Percentiles rank a stretch among this genome's conserved stretches.
Evolutionary conservation across 202 grass and related monocot species (phyloP).

Genomic region (Setaria italica): DNA sequence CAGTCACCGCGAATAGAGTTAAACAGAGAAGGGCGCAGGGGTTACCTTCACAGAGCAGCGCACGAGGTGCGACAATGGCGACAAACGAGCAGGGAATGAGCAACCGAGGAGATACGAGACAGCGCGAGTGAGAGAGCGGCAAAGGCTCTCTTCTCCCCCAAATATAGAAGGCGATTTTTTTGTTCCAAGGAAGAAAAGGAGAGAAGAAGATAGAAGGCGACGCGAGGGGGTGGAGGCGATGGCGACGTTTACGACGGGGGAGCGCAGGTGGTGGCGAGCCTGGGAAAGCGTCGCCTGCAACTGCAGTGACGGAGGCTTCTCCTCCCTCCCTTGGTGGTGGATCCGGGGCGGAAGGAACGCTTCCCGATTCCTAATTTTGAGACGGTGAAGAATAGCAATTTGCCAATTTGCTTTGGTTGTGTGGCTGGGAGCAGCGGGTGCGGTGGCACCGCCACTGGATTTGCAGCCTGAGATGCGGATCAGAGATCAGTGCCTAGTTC

Average conservation of each 20-base stretch:
- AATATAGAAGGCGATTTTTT: constrained; percentile 2
- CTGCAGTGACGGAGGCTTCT: constrained; percentile 17
- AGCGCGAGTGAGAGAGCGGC: background rate
- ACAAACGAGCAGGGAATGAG: constrained; percentile 15
- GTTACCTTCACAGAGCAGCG: background rate
- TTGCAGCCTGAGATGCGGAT: background rate
- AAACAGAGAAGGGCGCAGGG: background rate
- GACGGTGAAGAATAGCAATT: constrained; percentile 1
- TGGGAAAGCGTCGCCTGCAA: constrained; percentile 41
- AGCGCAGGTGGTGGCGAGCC: constrained; percentile 20
- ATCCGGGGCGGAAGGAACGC: constrained; percentile 31
- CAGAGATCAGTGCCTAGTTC: background rate
- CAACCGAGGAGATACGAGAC: background rate
- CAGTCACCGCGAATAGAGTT: background rate
- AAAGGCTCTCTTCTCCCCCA: background rate
- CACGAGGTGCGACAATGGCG: constrained; percentile 44
- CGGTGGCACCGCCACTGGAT: background rate
- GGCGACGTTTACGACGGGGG: constrained; percentile 62
- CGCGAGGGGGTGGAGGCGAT: constrained; percentile 3
- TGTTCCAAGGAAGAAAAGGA: no score
- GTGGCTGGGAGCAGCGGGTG: background rate
- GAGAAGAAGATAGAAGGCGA: constrained; percentile 1
- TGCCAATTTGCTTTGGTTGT: background rate
- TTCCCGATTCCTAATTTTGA: constrained; percentile 42
- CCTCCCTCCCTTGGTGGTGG: constrained; percentile 13